Conservation (phyloP, 2,329 filamentous ascomycete genomes). For the Talaromyces sp. region DNA sequence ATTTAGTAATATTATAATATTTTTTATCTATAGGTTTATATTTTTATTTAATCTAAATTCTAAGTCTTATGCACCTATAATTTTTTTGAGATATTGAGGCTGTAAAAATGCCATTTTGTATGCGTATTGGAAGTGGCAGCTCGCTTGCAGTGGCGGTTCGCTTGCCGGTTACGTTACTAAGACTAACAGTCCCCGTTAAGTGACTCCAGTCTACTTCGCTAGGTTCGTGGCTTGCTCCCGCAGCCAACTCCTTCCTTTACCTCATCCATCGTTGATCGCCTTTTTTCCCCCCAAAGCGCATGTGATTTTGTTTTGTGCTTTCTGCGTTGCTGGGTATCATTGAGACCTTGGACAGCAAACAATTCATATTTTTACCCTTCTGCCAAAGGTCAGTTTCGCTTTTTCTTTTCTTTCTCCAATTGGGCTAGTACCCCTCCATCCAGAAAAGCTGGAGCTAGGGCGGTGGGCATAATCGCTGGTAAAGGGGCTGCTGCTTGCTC, state of each 20-base stretch:
- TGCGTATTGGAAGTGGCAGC: too few relatives aligned
- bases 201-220: neutral
- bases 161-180: too few relatives aligned
- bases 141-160: too few relatives aligned
- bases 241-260: neutral
- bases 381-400: neutral
- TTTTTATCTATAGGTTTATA: too few relatives aligned
- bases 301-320: neutral
- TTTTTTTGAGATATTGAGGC: too few relatives aligned
- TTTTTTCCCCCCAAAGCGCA: neutral
- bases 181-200: too few relatives aligned
- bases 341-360: neutral
- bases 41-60: too few relatives aligned
- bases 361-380: neutral
- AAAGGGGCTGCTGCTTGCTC: neutral
- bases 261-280: neutral
- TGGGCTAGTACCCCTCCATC: neutral
- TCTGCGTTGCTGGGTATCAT: neutral
- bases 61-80: too few relatives aligned
- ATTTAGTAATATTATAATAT: too few relatives aligned
- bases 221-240: neutral
- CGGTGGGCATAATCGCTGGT: neutral
- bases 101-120: too few relatives aligned
- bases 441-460: neutral
- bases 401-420: neutral